Base-by-base conservation (phyloP, 176 grass and related monocot genomes). In the Alopecurus myosuroides region DNA sequence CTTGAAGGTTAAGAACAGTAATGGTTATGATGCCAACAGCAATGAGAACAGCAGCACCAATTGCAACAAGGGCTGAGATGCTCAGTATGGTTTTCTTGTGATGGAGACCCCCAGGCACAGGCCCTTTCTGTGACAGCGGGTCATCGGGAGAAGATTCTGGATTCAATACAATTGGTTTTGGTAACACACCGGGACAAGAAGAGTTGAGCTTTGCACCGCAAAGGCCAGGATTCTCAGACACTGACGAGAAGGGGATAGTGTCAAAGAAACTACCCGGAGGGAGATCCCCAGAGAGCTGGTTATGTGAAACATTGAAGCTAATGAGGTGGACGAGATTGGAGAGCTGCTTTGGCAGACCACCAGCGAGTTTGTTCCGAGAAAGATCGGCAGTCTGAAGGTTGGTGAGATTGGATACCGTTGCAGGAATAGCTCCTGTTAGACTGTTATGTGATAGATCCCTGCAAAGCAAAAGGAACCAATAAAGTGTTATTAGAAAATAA, bases 51-150 rank as follows among this genome's bases (percentile, higher is more conserved):
- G 92, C 97, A 84, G 97, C 97, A 45, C 83, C 94, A 60, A 99
- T 99, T 31, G 97, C 94, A 77, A 99, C 84, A 73, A 97, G 94
- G 20, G 97, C 90, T 34, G 97, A 99, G 64, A 99, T 96, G 82
- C 97, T 99, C 28, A 99, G 78, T 80, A 99, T 94, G 44, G 94
- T 97, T 85, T 93, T 95, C 79, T 97, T 99, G 80, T 99, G 94
- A 81, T 64, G 90, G 20, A 78, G 66, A 31, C 81, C 88, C 36
- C 60, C 56, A 18, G 92, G 76, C 10, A 48, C 40, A 28, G 82
- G 84, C 40, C 41, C 40, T 1, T 81, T 53, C 41, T 81, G 70
- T 75, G 88, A 70, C 28, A 83, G 72, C 1, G 90, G 88, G 78
- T 88, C 71, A 80, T 86, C 73, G 0, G 79, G 84, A 53, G 93